A percentile compares a stretch with the other conserved stretches of the same genome.
These are phyloP conservation scores for Pilaira anomala DNA, from an alignment of 192 early-diverging fungal species.

Conservation along the genomic window DNA sequence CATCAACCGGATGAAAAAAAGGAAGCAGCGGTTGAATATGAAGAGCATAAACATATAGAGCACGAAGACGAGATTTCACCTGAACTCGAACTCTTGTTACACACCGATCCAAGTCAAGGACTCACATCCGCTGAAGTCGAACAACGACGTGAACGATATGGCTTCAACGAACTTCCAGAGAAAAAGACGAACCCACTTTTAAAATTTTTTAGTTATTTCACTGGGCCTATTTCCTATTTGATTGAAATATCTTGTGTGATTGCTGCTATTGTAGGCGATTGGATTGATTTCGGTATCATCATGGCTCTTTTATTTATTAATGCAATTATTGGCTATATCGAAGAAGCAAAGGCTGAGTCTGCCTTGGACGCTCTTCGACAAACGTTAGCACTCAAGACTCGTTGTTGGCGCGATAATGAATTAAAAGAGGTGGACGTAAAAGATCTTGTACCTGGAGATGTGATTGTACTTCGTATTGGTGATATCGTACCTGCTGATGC, in stretches of 20 bases:
- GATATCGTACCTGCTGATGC: conserved; percentile 94
- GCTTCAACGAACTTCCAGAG: conserved; percentile 80
- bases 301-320: conserved; percentile 74
- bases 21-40: conserved; percentile 50
- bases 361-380: conserved; percentile 89
- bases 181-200: conserved; percentile 80
- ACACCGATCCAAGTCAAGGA: conserved; percentile 73
- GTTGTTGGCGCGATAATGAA: conserved; percentile 71
- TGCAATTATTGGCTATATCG: conserved; percentile 85
- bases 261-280: conserved; percentile 63
- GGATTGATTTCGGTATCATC: conserved; percentile 82
- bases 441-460: conserved; percentile 84
- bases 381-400: conserved; percentile 84
- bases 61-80: conserved; percentile 75
- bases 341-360: conserved; percentile 86
- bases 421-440: conserved; percentile 69
- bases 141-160: conserved; percentile 73
- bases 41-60: conserved; percentile 72
- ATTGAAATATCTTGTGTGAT: conserved; percentile 88
- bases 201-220: conserved; percentile 85
- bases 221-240: conserved; percentile 85
- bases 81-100: conserved; percentile 77
- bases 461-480: conserved; percentile 88
- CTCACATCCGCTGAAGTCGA: conserved; percentile 71
- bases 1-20: conserved; percentile 37